Percentiles rank a stretch among this genome's conserved stretches.
Conservation (phyloP, 1,284 basidiomycete genomes). For the Leccinum variabile region DNA sequence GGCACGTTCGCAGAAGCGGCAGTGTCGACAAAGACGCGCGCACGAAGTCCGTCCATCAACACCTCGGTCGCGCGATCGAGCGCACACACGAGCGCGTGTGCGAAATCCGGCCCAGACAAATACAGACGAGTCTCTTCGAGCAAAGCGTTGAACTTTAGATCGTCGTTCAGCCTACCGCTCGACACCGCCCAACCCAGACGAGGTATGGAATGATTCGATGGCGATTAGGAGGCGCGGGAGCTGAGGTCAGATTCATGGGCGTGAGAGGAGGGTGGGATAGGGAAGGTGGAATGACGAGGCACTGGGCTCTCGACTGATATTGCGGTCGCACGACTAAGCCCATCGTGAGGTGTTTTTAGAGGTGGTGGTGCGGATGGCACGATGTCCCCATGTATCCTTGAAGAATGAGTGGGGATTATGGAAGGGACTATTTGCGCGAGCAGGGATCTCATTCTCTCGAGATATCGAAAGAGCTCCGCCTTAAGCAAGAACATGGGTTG, state of each 20-base stretch:
- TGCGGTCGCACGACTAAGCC: conserved; percentile 11
- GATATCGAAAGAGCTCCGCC: conserved; percentile 50
- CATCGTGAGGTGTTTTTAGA: conserved; percentile 2
- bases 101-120: conserved; percentile 70
- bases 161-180: conserved; percentile 32
- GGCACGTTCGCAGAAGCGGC: conserved; percentile 27
- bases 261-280: conserved; percentile 28
- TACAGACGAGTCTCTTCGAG: conserved; percentile 69
- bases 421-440: not conserved
- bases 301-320: conserved; percentile 22
- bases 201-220: conserved; percentile 3
- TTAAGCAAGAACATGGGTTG: conserved; percentile 65
- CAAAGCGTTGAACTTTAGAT: conserved; percentile 60
- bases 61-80: conserved; percentile 67
- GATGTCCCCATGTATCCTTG: not conserved
- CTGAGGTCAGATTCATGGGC: conserved; percentile 16
- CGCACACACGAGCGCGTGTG: conserved; percentile 61
- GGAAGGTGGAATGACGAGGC: conserved; percentile 14
- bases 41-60: conserved; percentile 54
- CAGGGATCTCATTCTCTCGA: conserved; percentile 9
- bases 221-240: conserved; percentile 20
- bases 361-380: not conserved
- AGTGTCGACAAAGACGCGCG: conserved; percentile 50
- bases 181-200: conserved; percentile 4
- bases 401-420: conserved; percentile 8